phyloP scores from a whole-genome alignment of 805 yeast genomes.

The Ogataea minuta region DNA sequence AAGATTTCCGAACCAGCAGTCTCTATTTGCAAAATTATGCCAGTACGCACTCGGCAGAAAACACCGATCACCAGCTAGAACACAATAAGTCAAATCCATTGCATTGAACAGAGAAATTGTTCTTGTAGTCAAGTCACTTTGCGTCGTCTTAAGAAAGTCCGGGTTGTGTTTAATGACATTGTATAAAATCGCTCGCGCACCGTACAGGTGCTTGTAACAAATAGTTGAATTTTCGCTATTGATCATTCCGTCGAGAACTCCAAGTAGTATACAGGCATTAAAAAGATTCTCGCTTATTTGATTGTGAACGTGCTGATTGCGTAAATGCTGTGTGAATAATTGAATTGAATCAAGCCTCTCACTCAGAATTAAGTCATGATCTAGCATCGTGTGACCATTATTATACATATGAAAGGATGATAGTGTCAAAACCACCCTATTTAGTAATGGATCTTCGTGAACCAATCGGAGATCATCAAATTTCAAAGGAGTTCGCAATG shows the following conservation, averaged over 20 bases:
- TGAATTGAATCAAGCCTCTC: conserved; percentile 19
- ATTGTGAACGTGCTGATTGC: conserved; percentile 3
- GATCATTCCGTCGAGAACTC: conserved; percentile 29
- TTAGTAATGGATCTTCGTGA: conserved; percentile 17
- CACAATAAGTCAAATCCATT: conserved; percentile 28
- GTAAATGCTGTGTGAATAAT: conserved; percentile 13
- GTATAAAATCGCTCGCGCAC: conserved; percentile 27
- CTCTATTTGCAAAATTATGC: conserved; percentile 22
- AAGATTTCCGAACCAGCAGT: conserved; percentile 32
- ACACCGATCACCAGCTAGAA: conserved; percentile 23
- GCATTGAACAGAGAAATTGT: conserved; percentile 29
- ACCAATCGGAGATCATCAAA: conserved; percentile 4
- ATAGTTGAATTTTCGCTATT: conserved; percentile 18
- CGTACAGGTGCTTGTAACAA: conserved; percentile 22
- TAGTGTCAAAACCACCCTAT: conserved; percentile 22
- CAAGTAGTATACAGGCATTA: conserved; percentile 24
- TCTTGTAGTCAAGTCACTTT: conserved; percentile 17
- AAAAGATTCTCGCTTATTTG: conserved; percentile 15
- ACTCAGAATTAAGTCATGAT: conserved; percentile 7
- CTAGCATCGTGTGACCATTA: conserved; percentile 5
- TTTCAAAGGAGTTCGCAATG: conserved; percentile 18
- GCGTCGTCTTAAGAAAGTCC: conserved; percentile 9
- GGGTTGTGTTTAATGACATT: conserved; percentile 14
- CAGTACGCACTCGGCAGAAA: conserved; percentile 22
- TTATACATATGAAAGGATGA: conserved; percentile 25